Evolutionary conservation across 1,139 yeast genomes (phyloP).

Genomic region (Saccharomyces hybrid): DNA sequence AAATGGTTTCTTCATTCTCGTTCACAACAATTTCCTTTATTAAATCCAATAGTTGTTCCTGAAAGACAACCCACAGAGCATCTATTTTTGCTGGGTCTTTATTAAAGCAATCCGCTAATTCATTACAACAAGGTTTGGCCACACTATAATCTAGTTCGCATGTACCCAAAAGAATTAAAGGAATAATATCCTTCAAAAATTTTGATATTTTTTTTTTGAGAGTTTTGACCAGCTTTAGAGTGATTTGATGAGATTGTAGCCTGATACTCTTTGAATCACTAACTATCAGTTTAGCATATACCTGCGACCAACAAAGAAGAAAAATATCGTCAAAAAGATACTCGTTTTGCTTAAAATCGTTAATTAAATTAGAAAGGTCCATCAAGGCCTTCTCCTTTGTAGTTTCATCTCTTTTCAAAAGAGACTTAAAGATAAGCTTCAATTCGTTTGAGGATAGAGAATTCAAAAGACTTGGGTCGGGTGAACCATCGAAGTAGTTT

Average conservation of each 20-base stretch:
- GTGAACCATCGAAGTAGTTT: constrained; percentile 70
- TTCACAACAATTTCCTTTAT: constrained; percentile 44
- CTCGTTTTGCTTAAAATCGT: constrained; percentile 28
- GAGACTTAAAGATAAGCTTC: constrained; percentile 60
- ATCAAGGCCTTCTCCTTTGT: constrained; percentile 76
- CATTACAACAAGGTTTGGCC: constrained; percentile 41
- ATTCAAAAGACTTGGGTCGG: constrained; percentile 47
- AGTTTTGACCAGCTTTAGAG: constrained; percentile 42
- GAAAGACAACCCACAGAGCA: constrained; percentile 55
- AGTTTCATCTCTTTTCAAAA: constrained; percentile 69
- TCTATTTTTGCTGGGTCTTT: constrained; percentile 49
- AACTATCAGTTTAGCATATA: constrained; percentile 70
- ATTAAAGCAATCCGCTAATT: constrained; percentile 50
- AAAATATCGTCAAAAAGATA: constrained; percentile 38
- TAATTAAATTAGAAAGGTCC: constrained; percentile 41
- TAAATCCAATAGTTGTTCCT: constrained; percentile 48
- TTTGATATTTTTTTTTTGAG: constrained; percentile 57
- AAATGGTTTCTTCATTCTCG: constrained; percentile 57
- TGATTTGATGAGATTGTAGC: constrained; percentile 52
- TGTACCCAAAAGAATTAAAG: constrained; percentile 63
- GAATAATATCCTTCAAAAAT: constrained; percentile 62
- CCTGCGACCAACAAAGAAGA: constrained; percentile 65
- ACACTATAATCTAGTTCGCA: constrained; percentile 65
- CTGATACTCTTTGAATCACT: constrained; percentile 66
- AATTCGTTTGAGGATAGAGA: constrained; percentile 48